Percentiles rank a stretch among this genome's conserved stretches.
These are phyloP conservation scores for Purpureocillium takamizusanense DNA, from an alignment of 2,329 filamentous ascomycete genomes.

Conservation along the genomic window DNA sequence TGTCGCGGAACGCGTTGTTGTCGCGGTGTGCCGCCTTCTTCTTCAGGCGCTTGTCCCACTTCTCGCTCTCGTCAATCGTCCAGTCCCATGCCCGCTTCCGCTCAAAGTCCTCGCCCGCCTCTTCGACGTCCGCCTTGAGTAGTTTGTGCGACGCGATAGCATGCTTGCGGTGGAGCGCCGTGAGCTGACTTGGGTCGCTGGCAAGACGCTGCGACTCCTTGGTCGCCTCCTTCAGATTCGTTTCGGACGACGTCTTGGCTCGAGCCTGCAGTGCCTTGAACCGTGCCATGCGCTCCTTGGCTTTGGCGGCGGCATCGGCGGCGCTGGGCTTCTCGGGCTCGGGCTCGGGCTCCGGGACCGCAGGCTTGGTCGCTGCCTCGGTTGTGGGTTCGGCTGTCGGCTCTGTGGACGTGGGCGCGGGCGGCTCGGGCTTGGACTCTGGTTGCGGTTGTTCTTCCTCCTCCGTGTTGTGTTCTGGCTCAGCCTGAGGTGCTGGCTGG, in stretches of 20 bases:
- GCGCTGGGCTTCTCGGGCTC: slow-evolving; percentile 8
- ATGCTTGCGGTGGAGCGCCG: slow-evolving; percentile 72
- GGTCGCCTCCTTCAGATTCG: slow-evolving; percentile 76
- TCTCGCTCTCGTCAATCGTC: slow-evolving; percentile 89
- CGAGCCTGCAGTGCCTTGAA: slow-evolving; percentile 84
- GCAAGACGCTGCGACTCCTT: slow-evolving; percentile 73
- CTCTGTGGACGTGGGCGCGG: not conserved
- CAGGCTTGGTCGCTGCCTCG: not conserved
- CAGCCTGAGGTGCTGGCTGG: too few species aligned
- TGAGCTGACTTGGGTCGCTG: slow-evolving; percentile 68
- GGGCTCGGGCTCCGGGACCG: slow-evolving; percentile 6
- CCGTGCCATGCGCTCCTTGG: slow-evolving; percentile 63
- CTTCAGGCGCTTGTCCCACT: slow-evolving; percentile 83
- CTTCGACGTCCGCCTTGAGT: slow-evolving; percentile 82
- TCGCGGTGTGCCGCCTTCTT: slow-evolving; percentile 78
- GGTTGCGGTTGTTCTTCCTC: not conserved
- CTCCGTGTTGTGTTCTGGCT: too few species aligned
- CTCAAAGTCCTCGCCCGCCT: slow-evolving; percentile 84
- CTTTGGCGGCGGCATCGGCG: slow-evolving; percentile 29
- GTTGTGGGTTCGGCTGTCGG: not conserved
- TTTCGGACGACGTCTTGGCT: slow-evolving; percentile 60
- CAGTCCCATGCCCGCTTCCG: slow-evolving; percentile 98
- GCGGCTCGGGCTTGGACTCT: slow-evolving; percentile 2
- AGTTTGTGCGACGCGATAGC: slow-evolving; percentile 88
- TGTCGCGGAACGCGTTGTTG: slow-evolving; percentile 85